Evolutionary conservation across 164 flowering plant species (phyloP).

Genomic region (Magnolia kwangsiensis): DNA sequence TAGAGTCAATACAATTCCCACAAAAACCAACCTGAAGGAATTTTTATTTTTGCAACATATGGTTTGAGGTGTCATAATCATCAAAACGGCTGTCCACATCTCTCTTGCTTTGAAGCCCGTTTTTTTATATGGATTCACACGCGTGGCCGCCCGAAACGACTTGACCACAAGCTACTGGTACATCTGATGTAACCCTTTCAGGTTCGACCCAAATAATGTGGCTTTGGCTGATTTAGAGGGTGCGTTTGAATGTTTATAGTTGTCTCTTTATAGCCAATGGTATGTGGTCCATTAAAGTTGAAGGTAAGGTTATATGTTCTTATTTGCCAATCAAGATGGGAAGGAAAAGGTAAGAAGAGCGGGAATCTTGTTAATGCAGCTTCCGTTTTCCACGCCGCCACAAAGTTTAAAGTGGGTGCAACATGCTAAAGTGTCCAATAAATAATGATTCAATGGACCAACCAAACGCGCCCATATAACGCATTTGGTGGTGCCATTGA

Average conservation of each 20-base stretch:
- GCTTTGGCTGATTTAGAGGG: too few relatives aligned
- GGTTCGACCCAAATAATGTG: background rate
- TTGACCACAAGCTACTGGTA: background rate
- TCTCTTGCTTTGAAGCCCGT: background rate
- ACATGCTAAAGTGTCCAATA: background rate
- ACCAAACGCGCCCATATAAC: too few relatives aligned
- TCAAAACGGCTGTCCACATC: background rate
- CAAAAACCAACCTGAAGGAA: background rate
- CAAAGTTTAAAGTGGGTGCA: background rate
- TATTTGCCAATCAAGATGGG: too few relatives aligned
- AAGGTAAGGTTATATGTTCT: background rate
- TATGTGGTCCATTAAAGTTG: background rate
- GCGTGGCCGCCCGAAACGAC: background rate
- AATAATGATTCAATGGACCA: too few relatives aligned
- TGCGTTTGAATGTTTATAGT: too few relatives aligned
- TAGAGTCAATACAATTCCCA: background rate
- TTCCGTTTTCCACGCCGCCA: background rate
- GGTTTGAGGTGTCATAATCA: background rate
- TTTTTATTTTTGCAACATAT: too few relatives aligned
- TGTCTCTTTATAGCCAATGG: background rate
- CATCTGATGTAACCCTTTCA: background rate
- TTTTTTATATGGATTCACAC: background rate
- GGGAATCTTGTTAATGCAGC: background rate
- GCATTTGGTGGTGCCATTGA: background rate
- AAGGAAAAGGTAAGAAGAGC: background rate